Percentiles rank a stretch among this genome's conserved stretches.
Conservation (phyloP, 805 yeast species). For the Kuraishia ogatae region DNA sequence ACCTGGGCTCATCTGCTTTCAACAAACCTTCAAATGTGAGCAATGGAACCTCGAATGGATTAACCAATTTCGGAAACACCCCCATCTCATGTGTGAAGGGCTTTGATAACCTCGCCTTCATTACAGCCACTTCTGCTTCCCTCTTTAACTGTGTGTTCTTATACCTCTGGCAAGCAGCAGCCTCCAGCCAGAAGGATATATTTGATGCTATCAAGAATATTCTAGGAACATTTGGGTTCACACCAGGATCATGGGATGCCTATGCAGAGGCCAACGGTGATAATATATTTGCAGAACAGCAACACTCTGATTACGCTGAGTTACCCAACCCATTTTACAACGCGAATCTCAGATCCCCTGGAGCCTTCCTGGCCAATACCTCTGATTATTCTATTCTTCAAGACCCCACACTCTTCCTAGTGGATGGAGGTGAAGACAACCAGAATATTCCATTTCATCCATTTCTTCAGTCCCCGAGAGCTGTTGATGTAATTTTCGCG, state of each 20-base stretch:
- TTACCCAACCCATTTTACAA: conserved; percentile 55
- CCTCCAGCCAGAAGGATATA: conserved; percentile 22
- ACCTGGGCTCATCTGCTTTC: conserved; percentile 39
- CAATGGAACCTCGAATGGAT: conserved; percentile 6
- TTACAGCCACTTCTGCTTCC: conserved; percentile 58
- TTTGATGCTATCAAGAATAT: conserved; percentile 24
- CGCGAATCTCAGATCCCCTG: conserved; percentile 2
- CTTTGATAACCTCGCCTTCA: conserved; percentile 50
- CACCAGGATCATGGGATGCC: conserved; percentile 6
- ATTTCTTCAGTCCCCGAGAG: conserved; percentile 25
- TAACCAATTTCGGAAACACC: conserved; percentile 14
- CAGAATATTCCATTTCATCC: conserved; percentile 40
- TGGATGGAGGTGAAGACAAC: conserved; percentile 43
- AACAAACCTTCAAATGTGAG: conserved; percentile 24
- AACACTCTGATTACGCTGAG: conserved; percentile 52
- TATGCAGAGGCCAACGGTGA: not conserved
- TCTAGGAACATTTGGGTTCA: conserved; percentile 35
- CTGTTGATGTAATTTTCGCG: conserved; percentile 30
- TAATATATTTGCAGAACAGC: conserved; percentile 17
- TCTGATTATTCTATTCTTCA: conserved; percentile 11
- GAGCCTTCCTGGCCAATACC: not conserved
- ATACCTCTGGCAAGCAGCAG: conserved; percentile 33
- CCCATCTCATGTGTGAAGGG: conserved; percentile 35
- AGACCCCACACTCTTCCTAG: conserved; percentile 10
- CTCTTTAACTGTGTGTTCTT: conserved; percentile 47